Evolutionary conservation across 805 yeast species (phyloP), one percentile per base, ranked within the genome.

Genomic region (Starmerella tilneyi): DNA sequence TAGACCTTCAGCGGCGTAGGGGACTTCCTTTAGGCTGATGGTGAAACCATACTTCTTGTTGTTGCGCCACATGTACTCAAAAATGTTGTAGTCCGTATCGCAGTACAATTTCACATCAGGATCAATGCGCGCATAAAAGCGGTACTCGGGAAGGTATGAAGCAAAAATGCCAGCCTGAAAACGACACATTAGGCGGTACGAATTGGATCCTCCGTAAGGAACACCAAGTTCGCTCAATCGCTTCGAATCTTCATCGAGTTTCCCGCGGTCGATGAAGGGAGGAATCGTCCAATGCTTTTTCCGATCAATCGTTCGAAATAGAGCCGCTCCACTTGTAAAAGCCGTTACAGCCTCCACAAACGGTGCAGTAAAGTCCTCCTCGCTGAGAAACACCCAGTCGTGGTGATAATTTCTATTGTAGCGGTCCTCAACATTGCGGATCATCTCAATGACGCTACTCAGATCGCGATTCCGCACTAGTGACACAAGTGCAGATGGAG

Each of bases 51-150:
- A 88, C 54, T 72, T 74, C 63, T 88, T 88, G 36, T 75, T 73
- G 47, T 60, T 57, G 40, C 67, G 68, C 41, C 74, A 74, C 96
- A 89, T 85, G 56, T 81, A 84, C 13, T 71, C 54, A 58, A 89
- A 92, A 12, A 96, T 94, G 63, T 89, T 97, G 63, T 88, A 86
- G 0, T 94, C 81, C 44, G 86, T 63, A 61, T 89, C 96, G 64
- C 98, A 89, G 60, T 72, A 85, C 59, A 84, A 85, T 53, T 83
- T 79, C 32, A 89, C 92, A 52, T 81, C 81, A 3, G 97, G 97
- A 62, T 92, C 98, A 11, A 92, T 85, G 45, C 97, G 72, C 96
- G 96, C 88, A 64, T 86, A 89, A 94, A 95, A 89, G 50, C 86
- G 85, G 45, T 77, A 71, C 48, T 76, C 72, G 41, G 63, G 63